Base-by-base conservation (phyloP, 345 rosid genomes). In the Arabidopsis arenosa region DNA sequence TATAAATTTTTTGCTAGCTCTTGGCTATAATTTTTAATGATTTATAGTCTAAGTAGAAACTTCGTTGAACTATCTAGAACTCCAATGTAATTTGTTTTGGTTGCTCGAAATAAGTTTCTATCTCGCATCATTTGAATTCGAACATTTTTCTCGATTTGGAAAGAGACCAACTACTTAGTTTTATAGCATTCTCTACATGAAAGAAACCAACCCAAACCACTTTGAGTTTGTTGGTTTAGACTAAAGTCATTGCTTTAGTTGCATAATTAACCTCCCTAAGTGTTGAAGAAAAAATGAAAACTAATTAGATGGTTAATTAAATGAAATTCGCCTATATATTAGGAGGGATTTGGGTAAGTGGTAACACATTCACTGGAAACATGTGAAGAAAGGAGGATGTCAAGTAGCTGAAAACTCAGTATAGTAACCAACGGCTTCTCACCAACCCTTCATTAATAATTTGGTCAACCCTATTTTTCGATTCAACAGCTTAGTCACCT, bases 361-460 rank as follows among this genome's bases (percentile, higher is more conserved):
- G 72, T 56, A 65, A 65, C 39, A 48, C 39, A 64, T 0, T 77
- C 76, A 77, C 40, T 66, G n/a, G 73, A 71, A 72, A 65, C 68
- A 65, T 55, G 76, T 77, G 80, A 77, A 69, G 65, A 76, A 36
- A 76, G 75, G 53, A 70, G 59, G 66, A 55, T 70, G 36, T 18
- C 52, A 70, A 77, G 76, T 77, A 56, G 80, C 30, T 76, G 75
- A 56, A 56, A 66, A 35, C 18, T 63, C 35, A 26, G 66, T 54
- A 26, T 36, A 63, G 26, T 62, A 39, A 43, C 69, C 63, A 72
- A 78, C 81, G 64, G 36, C 69, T 72, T 60, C 78, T 66, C 81
- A 78, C 74, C 81, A 73, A 72, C 69, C 77, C 56, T 66, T 60
- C 81, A 72, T 66, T 66, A 66, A 72, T 72, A 56, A 2, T 55